Evolutionary conservation across 371 early-diverging fungal genomes (phyloP), one percentile per base, ranked within the genome.

Genomic region (Rhizopus delemar): DNA sequence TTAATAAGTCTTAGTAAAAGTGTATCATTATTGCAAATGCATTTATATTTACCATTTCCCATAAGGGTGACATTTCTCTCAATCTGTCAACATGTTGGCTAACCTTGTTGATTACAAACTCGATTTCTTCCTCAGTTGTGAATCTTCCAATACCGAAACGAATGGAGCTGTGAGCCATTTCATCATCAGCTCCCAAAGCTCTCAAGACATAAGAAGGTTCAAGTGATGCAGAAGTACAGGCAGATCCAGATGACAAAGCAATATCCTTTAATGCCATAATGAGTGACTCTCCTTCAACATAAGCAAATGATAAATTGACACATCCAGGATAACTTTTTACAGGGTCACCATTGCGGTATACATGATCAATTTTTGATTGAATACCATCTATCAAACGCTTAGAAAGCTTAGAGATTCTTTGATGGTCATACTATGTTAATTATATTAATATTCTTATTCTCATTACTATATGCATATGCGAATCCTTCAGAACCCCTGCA

Each of bases 271-370:
- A 84, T 0, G 97, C 97, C 99, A 99, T 99, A 55, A 99, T 75
- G 43, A 99, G 86, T 1, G 98, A 97, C 80, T 99, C 99, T 56
- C 99, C 99, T 82, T 99, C 99, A 22, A 99, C 97, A 78, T 97
- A 99, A 3, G 97, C 92, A 72, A 99, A 99, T n/a, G 98, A 97
- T 51, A 99, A 79, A 73, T 99, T 99, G 60, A 99, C 90, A 75
- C 99, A 99, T 63, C 82, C 97, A 8, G 94, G 93, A 68, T 94
- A 97, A n/a, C 81, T 76, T 12, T 83, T 70, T 16, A 82, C 82
- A 11, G 89, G 82, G 63, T 93, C 94, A 50, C 97, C 98, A 65
- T 98, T 98, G 41, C 95, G 90, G 57, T 89, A 84, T 0, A 97
- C 94, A 65, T 93, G 84, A 31, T 82, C 72, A 9, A 98, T 84